These are phyloP conservation scores for Pythium pyrilobum DNA, from an alignment of 352 stramenopile genomes.

Conservation along the genomic window DNA sequence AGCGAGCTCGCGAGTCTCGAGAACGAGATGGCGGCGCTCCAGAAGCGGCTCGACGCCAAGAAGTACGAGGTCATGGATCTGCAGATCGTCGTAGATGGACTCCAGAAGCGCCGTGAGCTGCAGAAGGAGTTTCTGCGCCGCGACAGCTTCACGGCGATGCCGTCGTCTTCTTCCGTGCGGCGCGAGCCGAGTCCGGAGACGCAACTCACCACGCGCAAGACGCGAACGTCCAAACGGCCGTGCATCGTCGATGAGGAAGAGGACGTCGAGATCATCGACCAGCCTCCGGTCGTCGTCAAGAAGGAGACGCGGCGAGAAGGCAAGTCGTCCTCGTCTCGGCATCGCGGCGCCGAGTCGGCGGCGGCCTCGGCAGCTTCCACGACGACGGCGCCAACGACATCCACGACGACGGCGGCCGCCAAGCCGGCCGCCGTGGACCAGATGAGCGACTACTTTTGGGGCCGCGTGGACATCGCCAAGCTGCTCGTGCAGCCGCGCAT, in stretches of 20 bases:
- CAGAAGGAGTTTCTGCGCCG: slow-evolving; percentile 26
- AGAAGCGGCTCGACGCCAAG: slow-evolving; percentile 40
- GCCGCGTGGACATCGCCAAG: slow-evolving; percentile 53
- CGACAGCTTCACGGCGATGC: slow-evolving; percentile 8
- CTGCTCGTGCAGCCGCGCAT: slow-evolving; percentile 64
- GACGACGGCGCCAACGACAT: background rate
- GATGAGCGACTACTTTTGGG: slow-evolving; percentile 76
- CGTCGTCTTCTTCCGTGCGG: background rate
- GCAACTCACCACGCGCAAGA: slow-evolving; percentile 13
- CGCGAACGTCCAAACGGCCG: slow-evolving; percentile 43
- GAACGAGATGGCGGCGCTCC: slow-evolving; percentile 27
- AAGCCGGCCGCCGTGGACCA: slow-evolving; percentile 22
- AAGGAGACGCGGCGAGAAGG: slow-evolving; percentile 4
- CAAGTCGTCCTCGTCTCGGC: slow-evolving; percentile 2
- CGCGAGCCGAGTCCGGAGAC: slow-evolving; percentile 14
- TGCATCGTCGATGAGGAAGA: slow-evolving; percentile 68
- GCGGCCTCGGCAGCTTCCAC: background rate
- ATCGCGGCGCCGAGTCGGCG: background rate
- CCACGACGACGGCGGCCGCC: background rate
- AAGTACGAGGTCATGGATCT: slow-evolving; percentile 65
- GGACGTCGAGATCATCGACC: slow-evolving; percentile 50
- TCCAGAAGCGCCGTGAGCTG: slow-evolving; percentile 51
- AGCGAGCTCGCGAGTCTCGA: slow-evolving; percentile 38
- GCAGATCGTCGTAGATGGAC: slow-evolving; percentile 50
- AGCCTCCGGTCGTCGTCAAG: slow-evolving; percentile 7